Percentiles rank a stretch among this genome's conserved stretches.
phyloP scores from a whole-genome alignment of 1,284 basidiomycete genomes.

The Fomes fomentarius region DNA sequence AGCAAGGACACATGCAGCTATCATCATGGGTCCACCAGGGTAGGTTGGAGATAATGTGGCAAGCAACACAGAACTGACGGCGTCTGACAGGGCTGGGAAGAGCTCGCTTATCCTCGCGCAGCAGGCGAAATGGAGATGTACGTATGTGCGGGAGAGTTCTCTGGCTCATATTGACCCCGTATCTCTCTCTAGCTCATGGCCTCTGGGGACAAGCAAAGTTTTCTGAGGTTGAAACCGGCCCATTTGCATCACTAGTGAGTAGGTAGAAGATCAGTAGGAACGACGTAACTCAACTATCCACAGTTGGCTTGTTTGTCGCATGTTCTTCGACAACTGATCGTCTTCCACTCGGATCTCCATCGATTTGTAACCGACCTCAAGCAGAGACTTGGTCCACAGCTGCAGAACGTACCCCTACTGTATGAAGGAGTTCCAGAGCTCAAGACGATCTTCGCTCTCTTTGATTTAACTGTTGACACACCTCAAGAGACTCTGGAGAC shows the following conservation, averaged over 20 bases:
- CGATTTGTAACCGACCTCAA: constrained; percentile 63
- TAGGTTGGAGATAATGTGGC: constrained; percentile 30
- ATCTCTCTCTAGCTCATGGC: constrained; percentile 53
- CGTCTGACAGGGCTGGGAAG: constrained; percentile 60
- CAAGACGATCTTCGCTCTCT: constrained; percentile 58
- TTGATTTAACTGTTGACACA: constrained; percentile 53
- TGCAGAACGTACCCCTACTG: constrained; percentile 67
- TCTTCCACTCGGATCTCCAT: constrained; percentile 68
- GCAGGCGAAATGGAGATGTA: constrained; percentile 72
- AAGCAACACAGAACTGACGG: not conserved
- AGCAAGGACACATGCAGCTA: constrained; percentile 58
- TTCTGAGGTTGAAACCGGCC: constrained; percentile 61
- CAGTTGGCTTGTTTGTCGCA: constrained; percentile 69
- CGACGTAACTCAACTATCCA: not conserved
- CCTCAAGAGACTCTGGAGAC: constrained; percentile 59
- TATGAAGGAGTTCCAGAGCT: constrained; percentile 73
- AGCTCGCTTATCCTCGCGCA: constrained; percentile 69
- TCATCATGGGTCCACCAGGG: constrained; percentile 70
- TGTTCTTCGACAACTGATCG: constrained; percentile 70
- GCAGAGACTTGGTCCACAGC: constrained; percentile 64
- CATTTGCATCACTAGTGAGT: constrained; percentile 65
- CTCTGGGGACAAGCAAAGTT: constrained; percentile 79
- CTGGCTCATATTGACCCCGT: not conserved
- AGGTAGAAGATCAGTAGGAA: not conserved
- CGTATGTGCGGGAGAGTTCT: constrained; percentile 22